Evolutionary conservation across 176 grass and related monocot species (phyloP), one percentile per base, ranked within the genome.

Genomic region (Secale cereale): DNA sequence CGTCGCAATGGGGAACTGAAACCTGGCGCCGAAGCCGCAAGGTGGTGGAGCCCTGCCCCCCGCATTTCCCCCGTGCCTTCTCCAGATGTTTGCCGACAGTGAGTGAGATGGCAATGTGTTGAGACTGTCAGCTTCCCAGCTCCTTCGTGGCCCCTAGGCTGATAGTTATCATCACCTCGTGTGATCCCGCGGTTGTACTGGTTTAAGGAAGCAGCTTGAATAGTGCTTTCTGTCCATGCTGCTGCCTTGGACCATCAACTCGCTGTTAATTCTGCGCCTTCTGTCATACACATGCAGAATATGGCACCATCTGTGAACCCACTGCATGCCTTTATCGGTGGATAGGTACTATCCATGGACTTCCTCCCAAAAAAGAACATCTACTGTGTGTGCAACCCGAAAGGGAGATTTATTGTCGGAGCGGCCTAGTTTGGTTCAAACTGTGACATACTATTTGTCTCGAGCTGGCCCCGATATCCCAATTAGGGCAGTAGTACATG

Each of bases 1-100:
- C 85, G 67, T 35, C 7, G 8, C 59, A 14, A 19, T 10, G 59
- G 17, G 9, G 67, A 88, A 83, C 56, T 56, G 9, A 67, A 88
- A 78, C 56, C 65, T 65, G 19, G 74, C 32, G 56, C 67, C 29
- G 6, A 35, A 68, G 19, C 23, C 12, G 77, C 48, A 39, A 28
- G 50, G 50, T 81, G 65, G 74, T 82, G 67, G 76, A 74, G 9
- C 2, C 14, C 56, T 15, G 6, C 63, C 62, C 35, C 74, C 68
- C 50, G 13, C 62, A 14, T 72, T 35, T 32, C n/a, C 35, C 10
- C 9, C 7, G 23, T 32, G 12, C 41, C 27, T 75, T 27, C 23
- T 25, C 30, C 25, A 22, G 77, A 35, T 81, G 77, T 36, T 50
- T 69, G 31, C 63, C 72, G 27, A 70, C 60, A 13, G n/a, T n/a